Evolutionary conservation across 129 eudicot species (phyloP).

Genomic region (Pittosporum tobira): DNA sequence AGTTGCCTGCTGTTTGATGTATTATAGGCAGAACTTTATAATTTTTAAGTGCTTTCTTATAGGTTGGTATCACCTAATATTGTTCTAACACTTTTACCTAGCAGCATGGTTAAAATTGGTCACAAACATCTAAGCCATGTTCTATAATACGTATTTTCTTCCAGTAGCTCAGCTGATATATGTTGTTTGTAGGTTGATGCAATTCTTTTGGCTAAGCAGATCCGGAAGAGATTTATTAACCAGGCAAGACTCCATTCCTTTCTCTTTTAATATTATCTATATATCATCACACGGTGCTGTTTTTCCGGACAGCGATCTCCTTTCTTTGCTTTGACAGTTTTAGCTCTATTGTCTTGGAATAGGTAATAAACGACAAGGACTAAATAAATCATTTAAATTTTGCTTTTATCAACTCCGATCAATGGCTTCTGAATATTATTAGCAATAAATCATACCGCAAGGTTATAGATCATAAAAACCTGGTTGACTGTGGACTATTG

Average conservation of each 20-base stretch:
- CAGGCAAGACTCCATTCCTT: conserved; percentile 41
- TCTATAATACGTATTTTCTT: neutral
- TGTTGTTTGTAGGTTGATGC: conserved; percentile 70
- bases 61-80: conserved; percentile 6
- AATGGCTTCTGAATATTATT: neutral
- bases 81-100: neutral
- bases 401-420: too few species aligned
- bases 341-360: neutral
- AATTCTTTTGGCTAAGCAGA: conserved; percentile 48
- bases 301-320: too few species aligned
- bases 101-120: neutral
- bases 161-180: conserved; percentile 9
- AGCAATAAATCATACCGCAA: too few species aligned
- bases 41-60: conserved; percentile 1
- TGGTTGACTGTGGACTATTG: too few species aligned
- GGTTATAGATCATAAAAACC: too few species aligned
- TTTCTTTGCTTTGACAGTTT: neutral
- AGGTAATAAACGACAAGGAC: neutral
- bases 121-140: neutral
- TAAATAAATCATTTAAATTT: too few species aligned
- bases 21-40: neutral
- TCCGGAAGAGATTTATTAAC: conserved; percentile 57
- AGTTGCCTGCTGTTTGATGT: neutral
- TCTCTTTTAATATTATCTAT: neutral
- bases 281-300: neutral